Evolutionary conservation across 495 filamentous ascomycete species (phyloP).

Genomic region (Tetracladium setigerum): DNA sequence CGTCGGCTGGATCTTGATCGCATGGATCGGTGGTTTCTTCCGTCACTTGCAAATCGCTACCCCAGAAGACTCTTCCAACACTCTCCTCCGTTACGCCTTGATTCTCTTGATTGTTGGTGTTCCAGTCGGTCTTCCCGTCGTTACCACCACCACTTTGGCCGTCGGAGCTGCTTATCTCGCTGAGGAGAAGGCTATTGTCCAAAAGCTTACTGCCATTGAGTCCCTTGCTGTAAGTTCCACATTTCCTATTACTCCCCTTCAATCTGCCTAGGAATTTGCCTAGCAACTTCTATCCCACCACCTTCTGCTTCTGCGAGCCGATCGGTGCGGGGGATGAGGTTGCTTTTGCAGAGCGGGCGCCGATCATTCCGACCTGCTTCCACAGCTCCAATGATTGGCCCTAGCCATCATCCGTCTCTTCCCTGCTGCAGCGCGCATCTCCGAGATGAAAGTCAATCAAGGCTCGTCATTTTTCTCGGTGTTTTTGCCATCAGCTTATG

Average conservation of each 20-base stretch:
- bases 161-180: conserved; percentile 70
- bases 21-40: conserved; percentile 74
- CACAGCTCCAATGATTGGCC: too few species aligned
- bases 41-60: conserved; percentile 61
- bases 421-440: too few species aligned
- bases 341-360: too few species aligned
- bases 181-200: conserved; percentile 68
- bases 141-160: conserved; percentile 67
- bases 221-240: conserved; percentile 45
- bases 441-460: too few species aligned
- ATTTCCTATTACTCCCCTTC: background rate
- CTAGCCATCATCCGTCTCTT: too few species aligned
- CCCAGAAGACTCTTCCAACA: conserved; percentile 44
- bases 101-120: conserved; percentile 68
- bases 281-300: too few species aligned
- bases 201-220: conserved; percentile 71
- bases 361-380: too few species aligned
- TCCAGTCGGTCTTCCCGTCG: conserved; percentile 68
- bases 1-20: conserved; percentile 62
- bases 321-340: too few species aligned
- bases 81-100: conserved; percentile 56
- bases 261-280: too few species aligned
- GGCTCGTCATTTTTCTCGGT: too few species aligned
- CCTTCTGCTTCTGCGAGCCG: too few species aligned
- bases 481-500: too few species aligned